Evolutionary conservation across 352 stramenopile genomes (phyloP), one percentile per base, ranked within the genome.

Genomic region (Globisporangium barbulae): DNA sequence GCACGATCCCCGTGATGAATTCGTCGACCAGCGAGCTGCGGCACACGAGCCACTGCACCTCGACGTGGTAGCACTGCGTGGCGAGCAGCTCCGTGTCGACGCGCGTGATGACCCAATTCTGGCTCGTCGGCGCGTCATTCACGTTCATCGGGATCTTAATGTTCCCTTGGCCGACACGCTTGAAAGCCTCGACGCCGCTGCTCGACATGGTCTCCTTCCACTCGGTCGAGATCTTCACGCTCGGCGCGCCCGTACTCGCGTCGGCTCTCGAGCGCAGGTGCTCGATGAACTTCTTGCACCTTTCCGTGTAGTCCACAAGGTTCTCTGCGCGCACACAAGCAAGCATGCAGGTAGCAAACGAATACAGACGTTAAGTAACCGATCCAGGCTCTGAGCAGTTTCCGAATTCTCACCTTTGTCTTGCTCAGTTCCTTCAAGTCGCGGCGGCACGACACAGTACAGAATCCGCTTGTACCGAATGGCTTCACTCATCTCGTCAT

Each of bases 1-100:
- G 84, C 33, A 71, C 67, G 44, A 91, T 76, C n/a, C 70, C 73
- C 50, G 81, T 82, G 59, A 91, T 91, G 17, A 89, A 79, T 58
- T 95, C 86, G 62, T 95, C 86, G 4, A 93, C 86, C 3, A 93
- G 72, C 33, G 84, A 83, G 54, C 86, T 91, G 42, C 83, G 82
- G 55, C 86, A 95, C 66, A 92, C 84, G 30, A 93, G 78, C 86
- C 86, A 95, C 64, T 93, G 86, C 31, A 95, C 81, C 66, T 95
- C 84, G 1, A 95, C 63, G 76, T 95, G 86, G 57, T 84, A 95
- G 70, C 82, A 91, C 49, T 69, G 83, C 49, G 80, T 81, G 9
- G 73, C 63, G 53, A 83, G 52, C 25, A 92, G 66, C 45, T 93
- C 85, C 41, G 76, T 90, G 61, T 94, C 85, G n/a, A 91, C 72